Percentiles rank a stretch among this genome's conserved stretches.
phyloP scores from a whole-genome alignment of 257 asterid genomes.

The Jacaranda mimosifolia region DNA sequence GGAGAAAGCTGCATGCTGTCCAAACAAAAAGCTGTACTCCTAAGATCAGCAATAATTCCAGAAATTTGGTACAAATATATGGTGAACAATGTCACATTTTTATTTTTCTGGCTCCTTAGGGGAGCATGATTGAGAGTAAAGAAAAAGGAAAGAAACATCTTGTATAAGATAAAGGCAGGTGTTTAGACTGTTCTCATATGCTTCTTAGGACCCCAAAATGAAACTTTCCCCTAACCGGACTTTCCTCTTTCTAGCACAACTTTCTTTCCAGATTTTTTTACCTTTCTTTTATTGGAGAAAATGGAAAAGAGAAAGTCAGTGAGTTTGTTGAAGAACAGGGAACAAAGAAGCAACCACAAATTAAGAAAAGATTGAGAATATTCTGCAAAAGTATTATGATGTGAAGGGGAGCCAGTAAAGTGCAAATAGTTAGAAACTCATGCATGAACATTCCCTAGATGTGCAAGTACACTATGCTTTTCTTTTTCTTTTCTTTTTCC shows the following conservation, averaged over 20 bases:
- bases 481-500: too few species aligned
- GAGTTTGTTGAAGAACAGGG: slow-evolving; percentile 3
- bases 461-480: too few species aligned
- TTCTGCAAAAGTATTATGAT: background rate
- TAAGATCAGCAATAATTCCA: slow-evolving; percentile 65
- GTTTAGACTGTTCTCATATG: background rate
- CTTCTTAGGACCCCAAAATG: background rate
- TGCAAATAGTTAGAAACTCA: background rate
- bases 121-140: background rate
- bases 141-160: background rate
- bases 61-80: slow-evolving; percentile 66
- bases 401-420: too few species aligned
- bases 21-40: slow-evolving; percentile 61
- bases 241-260: background rate
- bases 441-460: background rate
- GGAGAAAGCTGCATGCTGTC: slow-evolving; percentile 55
- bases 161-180: background rate
- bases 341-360: background rate
- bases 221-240: background rate
- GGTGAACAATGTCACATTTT: slow-evolving; percentile 25
- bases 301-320: background rate
- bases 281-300: background rate
- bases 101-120: slow-evolving; percentile 10
- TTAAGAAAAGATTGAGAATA: slow-evolving; percentile 7
- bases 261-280: background rate